phyloP scores from a whole-genome alignment of 2,329 filamentous ascomycete genomes.

The Alternaria sp. region DNA sequence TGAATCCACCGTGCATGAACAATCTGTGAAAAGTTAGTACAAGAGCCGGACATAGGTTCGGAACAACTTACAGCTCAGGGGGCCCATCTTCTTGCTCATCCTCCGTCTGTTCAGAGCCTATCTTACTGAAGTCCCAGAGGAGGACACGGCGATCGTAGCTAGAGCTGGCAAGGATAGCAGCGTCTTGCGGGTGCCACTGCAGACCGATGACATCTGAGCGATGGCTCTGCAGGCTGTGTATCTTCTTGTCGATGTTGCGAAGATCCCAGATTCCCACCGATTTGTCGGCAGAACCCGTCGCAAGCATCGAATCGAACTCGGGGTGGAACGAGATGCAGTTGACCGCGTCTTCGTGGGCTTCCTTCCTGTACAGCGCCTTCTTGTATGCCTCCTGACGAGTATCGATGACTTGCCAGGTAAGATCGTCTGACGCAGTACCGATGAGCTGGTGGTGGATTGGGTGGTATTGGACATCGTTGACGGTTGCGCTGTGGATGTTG shows the following conservation, averaged over 20 bases:
- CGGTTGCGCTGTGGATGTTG: conserved; percentile 85
- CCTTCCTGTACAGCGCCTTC: conserved; percentile 71
- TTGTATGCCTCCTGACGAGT: conserved; percentile 72
- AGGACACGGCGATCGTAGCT: conserved; percentile 93
- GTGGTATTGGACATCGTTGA: conserved; percentile 97
- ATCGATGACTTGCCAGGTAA: conserved; percentile 91
- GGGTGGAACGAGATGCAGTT: conserved; percentile 97
- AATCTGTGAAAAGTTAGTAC: conserved; percentile 60
- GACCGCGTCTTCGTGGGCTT: conserved; percentile 88
- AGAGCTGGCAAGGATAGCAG: conserved; percentile 85
- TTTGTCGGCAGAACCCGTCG: conserved; percentile 93
- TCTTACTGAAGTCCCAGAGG: conserved; percentile 93
- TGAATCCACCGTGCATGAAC: conserved; percentile 99
- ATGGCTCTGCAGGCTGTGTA: conserved; percentile 90
- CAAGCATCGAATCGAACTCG: conserved; percentile 84
- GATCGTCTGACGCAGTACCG: conserved; percentile 92
- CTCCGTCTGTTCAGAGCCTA: conserved; percentile 91
- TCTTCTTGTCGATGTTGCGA: conserved; percentile 84
- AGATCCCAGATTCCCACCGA: conserved; percentile 96
- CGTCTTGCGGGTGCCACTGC: conserved; percentile 92
- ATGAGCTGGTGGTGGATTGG: conserved; percentile 80
- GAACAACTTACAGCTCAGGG: conserved; percentile 78
- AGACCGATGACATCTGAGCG: conserved; percentile 88
- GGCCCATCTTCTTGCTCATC: conserved; percentile 95
- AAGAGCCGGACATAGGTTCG: neutral